phyloP scores from a whole-genome alignment of 2,329 filamentous ascomycete genomes.

The Penicillium digitatum region DNA sequence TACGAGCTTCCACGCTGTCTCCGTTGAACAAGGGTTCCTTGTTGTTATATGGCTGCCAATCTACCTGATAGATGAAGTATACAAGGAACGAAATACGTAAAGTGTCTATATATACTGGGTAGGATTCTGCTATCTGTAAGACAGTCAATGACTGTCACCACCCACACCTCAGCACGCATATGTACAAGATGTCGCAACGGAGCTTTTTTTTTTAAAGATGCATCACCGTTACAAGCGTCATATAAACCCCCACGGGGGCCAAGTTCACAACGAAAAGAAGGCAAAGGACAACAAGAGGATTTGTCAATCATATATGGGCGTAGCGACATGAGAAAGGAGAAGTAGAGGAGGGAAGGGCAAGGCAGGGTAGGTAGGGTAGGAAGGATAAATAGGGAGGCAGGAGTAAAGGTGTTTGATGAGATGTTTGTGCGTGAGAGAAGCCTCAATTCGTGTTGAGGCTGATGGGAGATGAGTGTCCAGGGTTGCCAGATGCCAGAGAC shows the following conservation, averaged over 20 bases:
- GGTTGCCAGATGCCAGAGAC: background rate
- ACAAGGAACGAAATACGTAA: background rate
- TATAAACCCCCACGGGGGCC: constrained; percentile 9
- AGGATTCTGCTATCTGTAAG: constrained; percentile 4
- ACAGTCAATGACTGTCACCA: background rate
- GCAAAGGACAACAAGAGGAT: constrained; percentile 13
- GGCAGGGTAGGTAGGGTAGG: background rate
- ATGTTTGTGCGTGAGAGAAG: background rate
- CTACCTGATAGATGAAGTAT: background rate
- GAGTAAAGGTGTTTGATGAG: background rate
- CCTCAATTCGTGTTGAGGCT: background rate
- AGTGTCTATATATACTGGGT: constrained; percentile 16
- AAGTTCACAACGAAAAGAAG: constrained; percentile 3
- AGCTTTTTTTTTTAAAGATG: constrained; percentile 6
- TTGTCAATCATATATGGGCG: constrained; percentile 28
- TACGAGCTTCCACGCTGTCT: background rate
- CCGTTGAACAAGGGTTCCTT: too few species aligned
- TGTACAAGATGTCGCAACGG: constrained; percentile 13
- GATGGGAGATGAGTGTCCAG: background rate
- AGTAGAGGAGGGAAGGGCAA: constrained; percentile 1
- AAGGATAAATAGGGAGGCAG: background rate
- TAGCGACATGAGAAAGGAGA: constrained; percentile 24
- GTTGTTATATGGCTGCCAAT: background rate
- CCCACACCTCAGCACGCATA: constrained; percentile 3
- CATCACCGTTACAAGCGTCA: constrained; percentile 15